Evolutionary conservation across 2,329 filamentous ascomycete genomes (phyloP), one percentile per base, ranked within the genome.

Genomic region (Fusarium luffae): DNA sequence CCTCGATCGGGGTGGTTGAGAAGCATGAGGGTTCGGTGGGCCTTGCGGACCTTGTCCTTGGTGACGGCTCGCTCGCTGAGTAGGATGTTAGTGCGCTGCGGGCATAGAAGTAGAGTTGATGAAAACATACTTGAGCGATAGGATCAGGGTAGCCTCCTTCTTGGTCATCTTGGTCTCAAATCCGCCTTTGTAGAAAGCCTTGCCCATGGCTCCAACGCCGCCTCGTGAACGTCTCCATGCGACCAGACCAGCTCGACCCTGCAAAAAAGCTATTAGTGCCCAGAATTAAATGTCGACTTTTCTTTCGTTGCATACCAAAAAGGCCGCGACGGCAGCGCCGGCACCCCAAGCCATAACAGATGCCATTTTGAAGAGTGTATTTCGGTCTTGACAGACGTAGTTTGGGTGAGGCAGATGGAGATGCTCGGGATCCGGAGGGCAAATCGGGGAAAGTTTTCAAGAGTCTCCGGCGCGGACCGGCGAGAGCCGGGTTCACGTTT

Each of bases 1-100:
- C 96, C 96, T 78, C 96, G 92, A 85, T 99, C 96, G 69, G 96
- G 96, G 81, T 99, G 96, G 85, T 99, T 99, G 71, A 97, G 86
- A 59, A 99, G 89, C 95, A 99, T 99, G 72, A 98, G 89, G 57
- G 91, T 93, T 70, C 96, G 91, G 82, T 99, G 96, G 74, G 94
- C 93, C 84, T 98, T 98, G 79, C 96, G 93, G 75, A 99, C 85
- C 79, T 97, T 96, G 48, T 98, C 95, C 82, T 97, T 97, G 63
- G 91, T 96, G 67, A 98, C 79, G 74, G 90, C 89, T 68, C 94
- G 89, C 83, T 99, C 96, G 70, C 94, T 98, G 67, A 66, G 10
- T 41, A 18, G 21, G 23, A 42, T 63, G 55, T 70, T 66, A 72
- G 59, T 28, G 11, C 9, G 18, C 13, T 32, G 30, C 32, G 25